Percentiles rank a stretch among this genome's conserved stretches.
Conservation (phyloP, 2,329 filamentous ascomycete genomes). For the Bipolaris victoriae region DNA sequence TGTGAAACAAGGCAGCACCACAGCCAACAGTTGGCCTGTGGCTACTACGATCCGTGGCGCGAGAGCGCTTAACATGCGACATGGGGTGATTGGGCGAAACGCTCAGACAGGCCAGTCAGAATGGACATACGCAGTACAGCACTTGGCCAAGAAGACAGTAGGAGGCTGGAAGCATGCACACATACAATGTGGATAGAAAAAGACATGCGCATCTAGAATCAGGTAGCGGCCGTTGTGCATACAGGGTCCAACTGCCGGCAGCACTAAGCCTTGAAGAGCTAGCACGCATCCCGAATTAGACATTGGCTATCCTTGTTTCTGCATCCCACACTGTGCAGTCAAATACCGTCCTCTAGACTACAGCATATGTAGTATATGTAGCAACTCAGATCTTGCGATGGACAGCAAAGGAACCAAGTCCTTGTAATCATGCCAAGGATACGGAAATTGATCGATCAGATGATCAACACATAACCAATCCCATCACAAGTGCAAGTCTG, state of each 20-base stretch:
- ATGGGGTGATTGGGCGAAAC: conserved; percentile 29
- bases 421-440: not conserved
- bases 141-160: not conserved
- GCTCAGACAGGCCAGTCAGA: conserved; percentile 24
- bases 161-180: not conserved
- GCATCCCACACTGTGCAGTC: not conserved
- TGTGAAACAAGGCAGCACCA: conserved; percentile 25
- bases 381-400: not conserved
- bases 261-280: not conserved
- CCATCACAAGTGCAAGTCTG: conserved; percentile 9
- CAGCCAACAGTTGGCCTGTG: conserved; percentile 29
- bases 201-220: too few relatives aligned
- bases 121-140: not conserved
- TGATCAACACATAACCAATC: not conserved
- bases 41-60: conserved; percentile 32
- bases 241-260: not conserved
- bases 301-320: not conserved
- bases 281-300: not conserved
- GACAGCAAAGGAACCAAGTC: not conserved
- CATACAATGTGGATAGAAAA: not conserved
- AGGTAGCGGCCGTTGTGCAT: not conserved
- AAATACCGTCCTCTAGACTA: too few relatives aligned
- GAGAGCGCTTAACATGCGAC: conserved; percentile 40
- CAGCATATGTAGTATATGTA: not conserved
- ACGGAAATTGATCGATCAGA: not conserved